Evolutionary conservation across 164 flowering plant species (phyloP).

Genomic region (Nelumbo lutea): DNA sequence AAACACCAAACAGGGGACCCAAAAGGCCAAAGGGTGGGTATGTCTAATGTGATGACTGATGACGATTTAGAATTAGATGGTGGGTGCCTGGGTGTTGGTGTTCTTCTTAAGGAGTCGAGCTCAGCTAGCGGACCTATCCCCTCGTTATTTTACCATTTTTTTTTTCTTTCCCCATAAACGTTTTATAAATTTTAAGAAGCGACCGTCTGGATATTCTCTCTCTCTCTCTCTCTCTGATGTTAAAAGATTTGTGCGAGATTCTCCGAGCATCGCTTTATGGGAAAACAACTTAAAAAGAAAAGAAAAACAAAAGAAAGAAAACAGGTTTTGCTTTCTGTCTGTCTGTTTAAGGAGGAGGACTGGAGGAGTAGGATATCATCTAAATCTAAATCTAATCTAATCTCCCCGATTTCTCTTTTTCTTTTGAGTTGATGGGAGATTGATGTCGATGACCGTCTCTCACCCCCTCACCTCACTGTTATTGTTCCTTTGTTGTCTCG

Average conservation of each 20-base stretch:
- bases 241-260: conserved; percentile 47
- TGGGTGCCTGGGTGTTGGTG: too few species aligned
- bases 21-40: background rate
- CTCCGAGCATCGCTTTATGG: conserved; percentile 43
- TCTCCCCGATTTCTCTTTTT: background rate
- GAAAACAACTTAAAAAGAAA: conserved; percentile 16
- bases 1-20: too few species aligned
- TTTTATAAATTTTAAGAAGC: background rate
- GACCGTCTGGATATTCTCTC: conserved; percentile 2
- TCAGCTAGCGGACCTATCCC: too few species aligned
- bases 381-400: background rate
- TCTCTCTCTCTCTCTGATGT: conserved; percentile 11
- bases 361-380: background rate
- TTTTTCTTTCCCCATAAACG: background rate
- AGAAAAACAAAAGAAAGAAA: background rate
- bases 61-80: too few species aligned
- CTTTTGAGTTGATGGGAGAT: conserved; percentile 15
- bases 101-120: too few species aligned
- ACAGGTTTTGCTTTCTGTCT: conserved; percentile 36
- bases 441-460: conserved; percentile 17
- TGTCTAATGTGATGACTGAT: conserved; percentile 9
- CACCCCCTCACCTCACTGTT: too few species aligned
- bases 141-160: too few species aligned
- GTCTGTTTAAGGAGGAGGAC: conserved; percentile 5
- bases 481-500: background rate